phyloP scores from a whole-genome alignment of 345 rosid genomes.

The Salix suchowensis region DNA sequence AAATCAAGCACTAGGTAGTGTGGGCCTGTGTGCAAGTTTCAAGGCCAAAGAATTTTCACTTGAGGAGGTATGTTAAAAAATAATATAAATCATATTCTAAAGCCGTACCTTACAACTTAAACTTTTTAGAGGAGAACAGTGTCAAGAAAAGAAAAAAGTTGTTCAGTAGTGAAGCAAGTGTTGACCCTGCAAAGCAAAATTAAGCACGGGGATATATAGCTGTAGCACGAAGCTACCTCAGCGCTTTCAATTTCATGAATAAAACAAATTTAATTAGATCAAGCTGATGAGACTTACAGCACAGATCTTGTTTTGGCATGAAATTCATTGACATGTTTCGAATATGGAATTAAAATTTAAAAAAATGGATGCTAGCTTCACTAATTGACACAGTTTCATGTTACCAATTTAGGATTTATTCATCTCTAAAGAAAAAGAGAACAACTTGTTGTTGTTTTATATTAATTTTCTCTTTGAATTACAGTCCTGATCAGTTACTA shows the following conservation, averaged over 20 bases:
- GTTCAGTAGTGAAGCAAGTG: not conserved
- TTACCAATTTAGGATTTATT: not conserved
- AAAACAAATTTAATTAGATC: not conserved
- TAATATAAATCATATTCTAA: too few species aligned
- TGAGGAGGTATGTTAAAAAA: fast-evolving
- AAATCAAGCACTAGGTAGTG: fast-evolving
- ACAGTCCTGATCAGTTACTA: too few species aligned
- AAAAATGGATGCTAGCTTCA: not conserved
- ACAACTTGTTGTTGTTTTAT: too few species aligned
- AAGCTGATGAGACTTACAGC: not conserved
- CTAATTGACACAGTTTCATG: not conserved
- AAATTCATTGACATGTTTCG: too few species aligned
- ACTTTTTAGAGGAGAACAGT: too few species aligned
- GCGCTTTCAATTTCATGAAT: not conserved
- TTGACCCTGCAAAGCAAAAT: not conserved
- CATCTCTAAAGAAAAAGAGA: not conserved
- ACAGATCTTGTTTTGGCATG: not conserved
- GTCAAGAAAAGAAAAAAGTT: not conserved
- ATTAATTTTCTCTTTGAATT: too few species aligned
- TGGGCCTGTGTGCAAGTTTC: too few species aligned
- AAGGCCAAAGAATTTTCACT: too few species aligned
- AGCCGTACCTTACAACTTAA: fast-evolving
- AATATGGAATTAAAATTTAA: not conserved
- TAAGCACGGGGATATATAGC: not conserved
- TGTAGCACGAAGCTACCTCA: too few species aligned